Base-by-base conservation (phyloP, 2,329 filamentous ascomycete genomes). In the Verticillium nonalfalfae region DNA sequence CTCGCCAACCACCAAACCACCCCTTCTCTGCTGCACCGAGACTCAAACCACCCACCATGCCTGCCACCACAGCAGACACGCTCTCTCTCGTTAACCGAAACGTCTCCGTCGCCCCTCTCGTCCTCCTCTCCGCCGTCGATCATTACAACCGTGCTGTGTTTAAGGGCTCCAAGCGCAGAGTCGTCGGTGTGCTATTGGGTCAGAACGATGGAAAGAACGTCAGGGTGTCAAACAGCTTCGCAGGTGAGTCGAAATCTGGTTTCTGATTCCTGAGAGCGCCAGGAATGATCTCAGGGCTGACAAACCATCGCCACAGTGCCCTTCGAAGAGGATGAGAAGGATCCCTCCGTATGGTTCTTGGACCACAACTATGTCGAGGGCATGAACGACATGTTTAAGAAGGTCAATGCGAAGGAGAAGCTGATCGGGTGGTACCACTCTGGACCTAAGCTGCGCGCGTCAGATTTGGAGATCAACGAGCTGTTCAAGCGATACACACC, bases 351-450 rank as follows among this genome's bases (percentile, higher is more conserved):
- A 74, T 99, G 95, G 95, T 99, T 98, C 75, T 80, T 99, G 67
- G 95, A 99, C 76, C 95, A 99, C 84, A 98, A 98, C 85, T 99
- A 97, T 73, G 91, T 99, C 76, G 95, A 99, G 79, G 91, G 90
- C 69, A 99, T 99, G 95, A 96, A 95, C 80, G 95, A 98, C 78
- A 99, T 99, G 95, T 99, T 99, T 85, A 99, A 99, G 84, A 98
- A 98, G 81, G 93, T 99, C 83, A 99, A 99, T 81, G 95, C 95
- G 64, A 85, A 91, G 66, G 95, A 99, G 81, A 98, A 98, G 87
- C 85, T 99, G 75, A 96, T 99, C 84, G 95, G 95, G 73, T 99
- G 95, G 95, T 99, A 99, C 78, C 95, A 99, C 79, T 96, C 95
- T 21, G 95, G 95, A 52, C 95, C 95, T 45, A 99, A 98, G 83